phyloP scores from a whole-genome alignment of 1,284 basidiomycete genomes.

The Filobasidium uniguttulatum region DNA sequence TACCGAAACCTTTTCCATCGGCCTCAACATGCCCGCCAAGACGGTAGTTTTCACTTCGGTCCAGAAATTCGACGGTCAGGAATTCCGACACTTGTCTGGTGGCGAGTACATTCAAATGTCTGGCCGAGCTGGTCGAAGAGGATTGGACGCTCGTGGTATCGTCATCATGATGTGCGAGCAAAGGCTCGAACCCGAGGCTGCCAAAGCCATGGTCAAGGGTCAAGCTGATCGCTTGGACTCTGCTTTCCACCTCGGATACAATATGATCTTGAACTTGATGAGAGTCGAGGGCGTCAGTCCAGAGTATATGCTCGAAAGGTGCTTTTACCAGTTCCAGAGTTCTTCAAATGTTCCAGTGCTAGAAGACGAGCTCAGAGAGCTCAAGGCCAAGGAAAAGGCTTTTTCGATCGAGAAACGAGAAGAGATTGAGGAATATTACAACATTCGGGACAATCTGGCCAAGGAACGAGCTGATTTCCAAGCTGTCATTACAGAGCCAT shows the following conservation, averaged over 20 bases:
- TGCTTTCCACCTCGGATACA: conserved; percentile 97
- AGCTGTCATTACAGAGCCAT: conserved; percentile 86
- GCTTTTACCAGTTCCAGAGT: conserved; percentile 98
- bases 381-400: conserved; percentile 55
- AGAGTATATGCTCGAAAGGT: conserved; percentile 94
- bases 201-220: conserved; percentile 97
- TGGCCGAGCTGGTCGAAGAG: conserved; percentile 91
- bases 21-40: conserved; percentile 99
- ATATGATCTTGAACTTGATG: conserved; percentile 98
- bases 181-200: conserved; percentile 81
- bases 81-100: conserved; percentile 72
- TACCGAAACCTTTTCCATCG: conserved; percentile 98
- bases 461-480: conserved; percentile 55
- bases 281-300: conserved; percentile 97
- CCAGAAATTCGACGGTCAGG: conserved; percentile 89
- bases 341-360: conserved; percentile 74
- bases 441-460: conserved; percentile 70
- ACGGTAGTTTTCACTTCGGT: conserved; percentile 96
- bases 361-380: conserved; percentile 64
- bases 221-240: conserved; percentile 95
- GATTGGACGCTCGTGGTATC: conserved; percentile 94
- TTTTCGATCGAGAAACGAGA: conserved; percentile 72
- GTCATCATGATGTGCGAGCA: conserved; percentile 99
- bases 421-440: conserved; percentile 77
- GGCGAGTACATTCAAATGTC: conserved; percentile 97